Percentiles rank a stretch among this genome's conserved stretches.
phyloP scores from a whole-genome alignment of 2,329 filamentous ascomycete genomes.

The Alternaria ventricosa region DNA sequence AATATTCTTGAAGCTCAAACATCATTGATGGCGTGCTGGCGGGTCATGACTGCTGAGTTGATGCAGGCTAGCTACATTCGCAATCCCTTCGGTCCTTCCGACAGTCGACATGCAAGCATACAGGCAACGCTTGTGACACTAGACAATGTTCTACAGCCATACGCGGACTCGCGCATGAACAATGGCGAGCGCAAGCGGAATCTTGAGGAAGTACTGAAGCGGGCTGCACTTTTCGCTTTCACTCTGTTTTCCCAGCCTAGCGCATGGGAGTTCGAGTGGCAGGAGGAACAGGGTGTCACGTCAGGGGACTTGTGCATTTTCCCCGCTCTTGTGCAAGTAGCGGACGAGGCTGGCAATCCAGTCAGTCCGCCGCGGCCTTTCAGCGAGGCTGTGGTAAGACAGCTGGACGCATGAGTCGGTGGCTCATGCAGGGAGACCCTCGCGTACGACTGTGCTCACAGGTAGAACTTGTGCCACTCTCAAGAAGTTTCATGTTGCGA shows the following conservation, averaged over 20 bases:
- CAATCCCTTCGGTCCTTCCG: conserved; percentile 30
- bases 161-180: conserved; percentile 33
- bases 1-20: conserved; percentile 17
- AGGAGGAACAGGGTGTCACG: conserved; percentile 25
- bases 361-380: conserved; percentile 37
- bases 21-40: conserved; percentile 37
- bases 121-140: conserved; percentile 23
- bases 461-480: background rate
- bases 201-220: conserved; percentile 45
- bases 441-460: background rate
- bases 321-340: conserved; percentile 43
- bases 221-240: conserved; percentile 43
- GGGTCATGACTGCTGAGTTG: conserved; percentile 39
- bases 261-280: conserved; percentile 45
- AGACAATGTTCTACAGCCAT: conserved; percentile 38
- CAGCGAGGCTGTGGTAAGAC: conserved; percentile 36
- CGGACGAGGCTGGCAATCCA: conserved; percentile 37
- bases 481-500: background rate
- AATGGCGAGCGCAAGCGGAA: conserved; percentile 38
- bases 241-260: conserved; percentile 46
- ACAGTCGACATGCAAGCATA: conserved; percentile 36
- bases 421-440: background rate
- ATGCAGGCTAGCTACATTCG: conserved; percentile 34
- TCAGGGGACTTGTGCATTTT: conserved; percentile 43
- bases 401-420: conserved; percentile 26